A percentile compares a stretch with the other conserved stretches of the same genome.
Conservation (phyloP, 352 stramenopile species). For the Phytophthora kernoviae region DNA sequence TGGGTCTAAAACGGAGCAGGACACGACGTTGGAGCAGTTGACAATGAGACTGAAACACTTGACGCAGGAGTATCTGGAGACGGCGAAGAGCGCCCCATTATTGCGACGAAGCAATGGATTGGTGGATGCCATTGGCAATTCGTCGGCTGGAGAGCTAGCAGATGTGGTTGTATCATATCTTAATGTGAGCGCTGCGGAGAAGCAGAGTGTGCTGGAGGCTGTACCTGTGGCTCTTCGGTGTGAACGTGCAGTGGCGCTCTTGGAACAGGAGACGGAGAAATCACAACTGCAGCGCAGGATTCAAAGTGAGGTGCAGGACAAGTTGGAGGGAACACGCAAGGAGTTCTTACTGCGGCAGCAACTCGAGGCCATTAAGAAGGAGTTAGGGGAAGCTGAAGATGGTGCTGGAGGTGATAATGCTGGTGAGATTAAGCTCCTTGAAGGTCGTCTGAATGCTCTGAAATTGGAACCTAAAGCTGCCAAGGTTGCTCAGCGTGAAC, state of each 20-base stretch:
- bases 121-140: slow-evolving; percentile 68
- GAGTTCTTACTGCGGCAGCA: slow-evolving; percentile 98
- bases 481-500: slow-evolving; percentile 65
- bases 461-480: slow-evolving; percentile 57
- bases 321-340: slow-evolving; percentile 68
- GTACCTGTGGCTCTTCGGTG: slow-evolving; percentile 48
- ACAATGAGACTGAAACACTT: slow-evolving; percentile 63
- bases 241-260: slow-evolving; percentile 49
- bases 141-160: slow-evolving; percentile 62
- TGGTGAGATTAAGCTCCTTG: slow-evolving; percentile 60
- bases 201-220: slow-evolving; percentile 66
- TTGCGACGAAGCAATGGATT: slow-evolving; percentile 61
- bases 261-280: slow-evolving; percentile 69
- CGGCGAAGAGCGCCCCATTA: slow-evolving; percentile 62
- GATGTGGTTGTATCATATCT: slow-evolving; percentile 78
- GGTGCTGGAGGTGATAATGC: slow-evolving; percentile 33
- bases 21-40: slow-evolving; percentile 38
- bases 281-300: slow-evolving; percentile 69
- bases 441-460: slow-evolving; percentile 60
- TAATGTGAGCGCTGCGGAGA: slow-evolving; percentile 53
- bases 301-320: slow-evolving; percentile 71
- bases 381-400: slow-evolving; percentile 87
- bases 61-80: slow-evolving; percentile 70
- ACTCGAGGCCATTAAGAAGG: slow-evolving; percentile 99
- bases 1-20: slow-evolving; percentile 15